Conservation (phyloP, 306 rosid species). For the Vigna reflexopilosa region DNA sequence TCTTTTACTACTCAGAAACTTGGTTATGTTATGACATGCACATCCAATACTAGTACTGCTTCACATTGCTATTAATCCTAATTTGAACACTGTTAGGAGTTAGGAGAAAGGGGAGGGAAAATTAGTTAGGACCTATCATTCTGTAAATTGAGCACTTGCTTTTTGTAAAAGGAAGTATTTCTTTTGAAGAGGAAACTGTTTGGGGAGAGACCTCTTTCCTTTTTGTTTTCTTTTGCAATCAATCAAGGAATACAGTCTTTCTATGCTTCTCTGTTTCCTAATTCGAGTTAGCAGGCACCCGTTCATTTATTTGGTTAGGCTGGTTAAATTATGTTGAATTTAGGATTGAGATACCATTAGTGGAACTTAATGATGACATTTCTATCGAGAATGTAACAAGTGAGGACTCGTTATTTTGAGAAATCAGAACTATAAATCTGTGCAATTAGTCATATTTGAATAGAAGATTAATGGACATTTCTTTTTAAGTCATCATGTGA, state of each 20-base stretch:
- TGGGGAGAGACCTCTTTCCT: neutral
- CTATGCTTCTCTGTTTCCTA: neutral
- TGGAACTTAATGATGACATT: slow-evolving; percentile 4
- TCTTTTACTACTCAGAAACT: slow-evolving; percentile 5
- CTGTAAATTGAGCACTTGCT: neutral
- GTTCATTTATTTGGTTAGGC: neutral
- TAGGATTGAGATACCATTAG: neutral
- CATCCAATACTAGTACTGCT: slow-evolving; percentile 15
- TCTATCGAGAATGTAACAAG: neutral
- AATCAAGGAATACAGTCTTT: neutral
- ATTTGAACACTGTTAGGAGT: neutral
- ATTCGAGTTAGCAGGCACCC: neutral
- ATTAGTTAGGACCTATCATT: neutral
- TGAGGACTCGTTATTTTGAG: neutral
- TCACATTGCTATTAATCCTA: slow-evolving; percentile 25
- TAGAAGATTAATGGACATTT: neutral
- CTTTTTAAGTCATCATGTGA: neutral
- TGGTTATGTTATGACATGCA: slow-evolving; percentile 23
- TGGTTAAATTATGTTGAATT: slow-evolving; percentile 30
- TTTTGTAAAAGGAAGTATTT: neutral
- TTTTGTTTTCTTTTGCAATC: neutral
- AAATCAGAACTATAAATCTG: neutral
- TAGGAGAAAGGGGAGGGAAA: neutral
- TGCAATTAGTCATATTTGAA: neutral
- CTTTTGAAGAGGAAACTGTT: neutral